Evolutionary conservation across 495 filamentous ascomycete genomes (phyloP), one percentile per base, ranked within the genome.

Genomic region (Neurospora sp.): DNA sequence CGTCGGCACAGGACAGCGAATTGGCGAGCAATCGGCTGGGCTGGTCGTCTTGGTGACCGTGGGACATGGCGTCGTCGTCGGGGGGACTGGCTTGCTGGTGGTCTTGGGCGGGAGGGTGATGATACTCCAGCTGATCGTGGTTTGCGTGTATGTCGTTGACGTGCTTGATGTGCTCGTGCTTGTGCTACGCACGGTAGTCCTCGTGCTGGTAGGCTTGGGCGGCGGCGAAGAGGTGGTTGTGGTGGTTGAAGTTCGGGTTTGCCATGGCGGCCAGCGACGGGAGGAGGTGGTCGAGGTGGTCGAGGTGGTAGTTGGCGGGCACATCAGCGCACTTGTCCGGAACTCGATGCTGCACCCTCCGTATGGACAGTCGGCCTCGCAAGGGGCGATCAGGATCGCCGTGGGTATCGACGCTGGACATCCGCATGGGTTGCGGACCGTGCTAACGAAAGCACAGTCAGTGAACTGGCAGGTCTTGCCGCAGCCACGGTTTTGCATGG

Each of bases 1-100:
- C 4, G 79, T 84, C 10, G 83, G 83, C 48, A 83, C 76, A 0
- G 83, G 81, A 78, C 82, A 84, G 10, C 79, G 79, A 39, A 85
- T 78, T 9, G 77, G 76, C n/a, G 78, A 42, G 76, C 83, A 84
- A 71, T 78, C 78, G 70, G 73, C 78, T 15, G 83, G 83, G 28
- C 77, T 76, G 8, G 83, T 84, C 11, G 81, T 83, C 72, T 77
- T 77, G 40, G 80, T 82, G 69, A 84, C 78, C 10, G 79, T 82
- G 28, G 83, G 83, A 78, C 83, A 85, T 39, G 79, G 76, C 4
- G 66, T 73, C 39, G 37, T 19, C 4, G 38, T 7, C 8, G 54
- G 17, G 21, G 39, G 28, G 17, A 74, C 77, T 31, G 40, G 21
- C 71, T 48, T 72, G 36, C 15, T 69, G 34, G 45, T 76, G 17